phyloP scores from a whole-genome alignment of 2,329 filamentous ascomycete species.

The Colletotrichum caudatum region DNA sequence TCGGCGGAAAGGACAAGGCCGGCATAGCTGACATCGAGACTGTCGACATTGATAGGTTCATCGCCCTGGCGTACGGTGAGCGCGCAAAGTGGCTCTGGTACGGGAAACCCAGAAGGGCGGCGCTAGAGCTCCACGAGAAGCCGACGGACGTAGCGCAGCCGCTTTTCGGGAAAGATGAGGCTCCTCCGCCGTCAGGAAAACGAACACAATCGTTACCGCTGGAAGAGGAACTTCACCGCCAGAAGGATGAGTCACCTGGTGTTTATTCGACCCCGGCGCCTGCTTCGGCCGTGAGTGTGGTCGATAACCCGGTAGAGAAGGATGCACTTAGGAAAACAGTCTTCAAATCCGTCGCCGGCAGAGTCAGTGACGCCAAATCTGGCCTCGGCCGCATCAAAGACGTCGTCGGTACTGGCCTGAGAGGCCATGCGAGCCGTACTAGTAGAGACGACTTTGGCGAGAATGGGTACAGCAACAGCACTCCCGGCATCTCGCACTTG shows the following conservation, averaged over 20 bases:
- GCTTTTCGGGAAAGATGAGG: slow-evolving; percentile 68
- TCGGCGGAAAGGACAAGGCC: slow-evolving; percentile 85
- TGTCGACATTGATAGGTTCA: slow-evolving; percentile 86
- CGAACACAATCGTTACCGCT: slow-evolving; percentile 63
- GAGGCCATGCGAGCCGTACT: slow-evolving; percentile 65
- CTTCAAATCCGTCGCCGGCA: slow-evolving; percentile 83
- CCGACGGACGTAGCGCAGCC: slow-evolving; percentile 60
- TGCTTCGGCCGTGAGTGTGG: slow-evolving; percentile 59
- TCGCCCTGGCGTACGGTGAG: slow-evolving; percentile 82
- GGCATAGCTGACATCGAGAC: slow-evolving; percentile 95
- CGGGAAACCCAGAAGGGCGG: slow-evolving; percentile 82
- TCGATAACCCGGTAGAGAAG: slow-evolving; percentile 64
- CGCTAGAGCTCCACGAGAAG: slow-evolving; percentile 59
- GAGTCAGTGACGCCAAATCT: slow-evolving; percentile 83
- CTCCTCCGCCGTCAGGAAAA: slow-evolving; percentile 55
- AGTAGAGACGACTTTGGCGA: slow-evolving; percentile 68
- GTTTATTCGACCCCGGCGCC: slow-evolving; percentile 59
- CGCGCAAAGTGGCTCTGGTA: slow-evolving; percentile 94
- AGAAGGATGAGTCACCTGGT: slow-evolving; percentile 59
- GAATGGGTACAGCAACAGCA: slow-evolving; percentile 48
- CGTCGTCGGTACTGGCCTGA: slow-evolving; percentile 74
- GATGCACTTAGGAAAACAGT: slow-evolving; percentile 73
- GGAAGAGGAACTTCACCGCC: slow-evolving; percentile 64
- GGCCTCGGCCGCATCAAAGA: slow-evolving; percentile 89
- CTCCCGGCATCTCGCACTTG: slow-evolving; percentile 52